Base-by-base conservation (phyloP, 2,329 filamentous ascomycete species). In the Ophiostoma australiae region DNA sequence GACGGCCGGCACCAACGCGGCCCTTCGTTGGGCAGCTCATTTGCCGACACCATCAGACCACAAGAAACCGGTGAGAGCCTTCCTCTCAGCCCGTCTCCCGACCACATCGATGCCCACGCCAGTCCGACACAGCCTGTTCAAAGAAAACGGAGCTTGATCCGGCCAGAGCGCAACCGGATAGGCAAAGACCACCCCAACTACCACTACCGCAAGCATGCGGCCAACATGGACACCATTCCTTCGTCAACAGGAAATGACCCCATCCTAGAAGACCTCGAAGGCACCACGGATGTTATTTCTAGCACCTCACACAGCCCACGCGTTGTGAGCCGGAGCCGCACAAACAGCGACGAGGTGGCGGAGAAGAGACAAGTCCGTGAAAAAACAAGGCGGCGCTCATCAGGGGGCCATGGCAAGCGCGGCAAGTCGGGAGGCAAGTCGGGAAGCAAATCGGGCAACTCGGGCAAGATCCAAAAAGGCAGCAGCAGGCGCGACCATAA, bases 181-280 rank as follows among this genome's bases (percentile, higher is more conserved):
- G 91, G 94, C 76, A 89, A 86, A 74, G 91, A 94, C 76, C 93
- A 98, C 78, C 93, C 94, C 17, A 96, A 98, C 79, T 99, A 97
- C 78, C 87, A 97, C 81, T 99, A 99, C 80, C 89, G 93, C 75
- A 91, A 97, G 79, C 94, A 97, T 86, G 93, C 96, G 11, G 91
- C 93, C 76, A 91, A 94, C 74, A 97, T 99, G 93, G 86, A 90
- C 70, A 91, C 93, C 5, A 84, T 93, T 74, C 95, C 96, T 0
- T 98, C 95, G 0, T 91, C 92, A 7, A 98, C 95, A 0, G 95
- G 95, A 73, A 91, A 97, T 76, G 94, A 98, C 76, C 93, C 94
- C 2, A 88, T 97, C 69, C 81, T 91, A 70, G 94, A 97, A 79
- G 90, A 93, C 72, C 80, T 91, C 27, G 91, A 91, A 71, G 89